phyloP scores from a whole-genome alignment of 2,329 filamentous ascomycete genomes.

The Acrocalymma vagum region DNA sequence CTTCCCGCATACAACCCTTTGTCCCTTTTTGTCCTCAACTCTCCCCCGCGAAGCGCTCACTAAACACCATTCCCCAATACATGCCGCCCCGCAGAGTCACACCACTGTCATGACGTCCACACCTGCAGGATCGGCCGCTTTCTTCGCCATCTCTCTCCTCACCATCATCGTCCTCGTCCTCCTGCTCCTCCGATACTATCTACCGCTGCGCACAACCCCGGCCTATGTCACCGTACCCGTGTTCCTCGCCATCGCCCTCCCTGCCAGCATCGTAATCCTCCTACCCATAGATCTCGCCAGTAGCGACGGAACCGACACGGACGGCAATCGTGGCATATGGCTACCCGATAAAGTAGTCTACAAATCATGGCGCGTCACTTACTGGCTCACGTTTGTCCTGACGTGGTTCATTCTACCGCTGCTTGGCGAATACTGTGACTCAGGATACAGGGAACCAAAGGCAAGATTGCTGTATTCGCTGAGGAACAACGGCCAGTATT shows the following conservation, averaged over 20 bases:
- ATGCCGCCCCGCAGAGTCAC: slow-evolving; percentile 26
- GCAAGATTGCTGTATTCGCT: slow-evolving; percentile 85
- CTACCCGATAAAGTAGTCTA: slow-evolving; percentile 79
- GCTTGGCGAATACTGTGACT: slow-evolving; percentile 92
- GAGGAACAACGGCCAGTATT: slow-evolving; percentile 86
- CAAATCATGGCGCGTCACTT: slow-evolving; percentile 92
- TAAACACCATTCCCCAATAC: slow-evolving; percentile 10
- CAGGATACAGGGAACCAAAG: slow-evolving; percentile 87
- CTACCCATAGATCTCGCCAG: slow-evolving; percentile 97
- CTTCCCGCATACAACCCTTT: slow-evolving; percentile 8
- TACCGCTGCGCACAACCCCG: slow-evolving; percentile 89
- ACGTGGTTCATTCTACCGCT: slow-evolving; percentile 96
- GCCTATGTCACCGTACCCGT: slow-evolving; percentile 90
- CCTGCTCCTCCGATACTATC: slow-evolving; percentile 85
- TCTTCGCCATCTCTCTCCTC: slow-evolving; percentile 76
- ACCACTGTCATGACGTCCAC: slow-evolving; percentile 59
- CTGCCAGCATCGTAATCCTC: slow-evolving; percentile 87
- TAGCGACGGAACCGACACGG: slow-evolving; percentile 76
- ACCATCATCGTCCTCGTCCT: slow-evolving; percentile 80
- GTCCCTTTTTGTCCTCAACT: no score
- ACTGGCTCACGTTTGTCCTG: slow-evolving; percentile 95
- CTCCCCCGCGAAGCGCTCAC: no score
- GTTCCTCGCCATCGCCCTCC: slow-evolving; percentile 94
- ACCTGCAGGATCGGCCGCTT: slow-evolving; percentile 80
- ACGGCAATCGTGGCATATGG: slow-evolving; percentile 82